Conservation (phyloP, 176 grass and related monocot genomes). For the Hordeum vulgare region MorexV3_pseudomolecules_assembly NC_058521.1:496139820-496140319, state of each 20-base stretch:
- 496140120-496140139: constrained; percentile 91
- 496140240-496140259: constrained; percentile 91
- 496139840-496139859: constrained; percentile 99
- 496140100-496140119: constrained; percentile 90
- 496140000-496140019: constrained; percentile 4
- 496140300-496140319: constrained; percentile 55
- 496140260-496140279: constrained; percentile 89
- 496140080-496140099: constrained; percentile 97
- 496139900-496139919: constrained; percentile 99
- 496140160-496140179: constrained; percentile 11
- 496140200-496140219: constrained; percentile 13
- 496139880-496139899: constrained; percentile 97
- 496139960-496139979: constrained; percentile 73
- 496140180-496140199: neutral
- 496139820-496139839: constrained; percentile 37
- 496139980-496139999: neutral
- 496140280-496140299: constrained; percentile 70
- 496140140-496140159: constrained; percentile 93
- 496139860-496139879: constrained; percentile 93
- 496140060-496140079: constrained; percentile 98
- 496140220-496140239: constrained; percentile 51
- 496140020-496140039: neutral
- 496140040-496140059: constrained; percentile 46
- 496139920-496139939: constrained; percentile 99
- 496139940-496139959: constrained; percentile 97